Percentiles rank a stretch among this genome's conserved stretches.
These are phyloP conservation scores for Rhodocollybia butyracea DNA, from an alignment of 768 basidiomycete species.

Conservation along the genomic window DNA sequence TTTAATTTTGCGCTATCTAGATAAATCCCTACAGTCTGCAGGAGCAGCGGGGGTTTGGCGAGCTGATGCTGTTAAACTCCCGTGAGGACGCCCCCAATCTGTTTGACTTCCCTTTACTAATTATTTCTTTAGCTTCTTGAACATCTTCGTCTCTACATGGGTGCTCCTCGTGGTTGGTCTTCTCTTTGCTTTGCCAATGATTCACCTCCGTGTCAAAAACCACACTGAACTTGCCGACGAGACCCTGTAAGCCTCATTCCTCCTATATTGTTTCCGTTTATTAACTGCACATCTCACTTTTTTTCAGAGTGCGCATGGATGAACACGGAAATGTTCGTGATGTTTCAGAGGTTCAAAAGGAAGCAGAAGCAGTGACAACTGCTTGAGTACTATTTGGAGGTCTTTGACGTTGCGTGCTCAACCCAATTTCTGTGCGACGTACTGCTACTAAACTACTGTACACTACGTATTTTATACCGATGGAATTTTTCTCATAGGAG, in stretches of 20 bases:
- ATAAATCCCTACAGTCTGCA: conserved; percentile 75
- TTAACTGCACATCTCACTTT: background rate
- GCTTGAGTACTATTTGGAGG: no score
- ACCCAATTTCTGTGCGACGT: no score
- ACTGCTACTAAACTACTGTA: no score
- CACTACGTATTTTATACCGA: no score
- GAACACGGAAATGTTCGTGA: conserved; percentile 1
- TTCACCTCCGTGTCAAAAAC: conserved; percentile 65
- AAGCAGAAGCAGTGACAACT: background rate
- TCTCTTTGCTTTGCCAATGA: conserved; percentile 69
- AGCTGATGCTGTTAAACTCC: conserved; percentile 56
- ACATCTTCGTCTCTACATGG: conserved; percentile 74
- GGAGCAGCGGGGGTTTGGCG: conserved; percentile 74
- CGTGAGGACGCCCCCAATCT: conserved; percentile 42
- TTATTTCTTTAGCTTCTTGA: conserved; percentile 35
- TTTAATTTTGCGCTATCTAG: conserved; percentile 25
- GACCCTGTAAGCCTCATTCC: conserved; percentile 36
- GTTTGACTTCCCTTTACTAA: conserved; percentile 14
- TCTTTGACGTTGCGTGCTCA: no score
- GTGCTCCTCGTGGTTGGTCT: conserved; percentile 63
- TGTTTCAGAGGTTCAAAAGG: background rate
- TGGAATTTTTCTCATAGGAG: no score
- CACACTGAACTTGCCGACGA: conserved; percentile 52
- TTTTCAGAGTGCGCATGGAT: conserved; percentile 9
- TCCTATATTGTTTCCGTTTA: background rate